Evolutionary conservation across 2,329 filamentous ascomycete genomes (phyloP).

Genomic region (Penicillium sp.): DNA sequence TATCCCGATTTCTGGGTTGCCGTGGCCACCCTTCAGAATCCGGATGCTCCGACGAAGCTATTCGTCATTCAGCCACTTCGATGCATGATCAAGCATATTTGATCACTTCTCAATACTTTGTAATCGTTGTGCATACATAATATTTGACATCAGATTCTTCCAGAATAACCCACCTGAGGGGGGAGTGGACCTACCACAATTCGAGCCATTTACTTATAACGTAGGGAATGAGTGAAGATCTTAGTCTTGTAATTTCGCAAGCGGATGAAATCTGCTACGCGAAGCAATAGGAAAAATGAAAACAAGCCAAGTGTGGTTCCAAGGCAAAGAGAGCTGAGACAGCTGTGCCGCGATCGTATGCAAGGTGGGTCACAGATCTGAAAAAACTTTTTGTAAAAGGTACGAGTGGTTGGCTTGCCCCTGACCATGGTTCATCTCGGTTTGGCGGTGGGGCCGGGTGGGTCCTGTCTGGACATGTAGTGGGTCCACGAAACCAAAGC

Average conservation of each 20-base stretch:
- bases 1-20: neutral
- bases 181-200: neutral
- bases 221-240: neutral
- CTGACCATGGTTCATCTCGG: neutral
- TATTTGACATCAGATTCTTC: neutral
- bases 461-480: neutral
- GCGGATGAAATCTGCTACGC: neutral
- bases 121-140: too few relatives aligned
- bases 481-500: neutral
- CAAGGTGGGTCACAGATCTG: neutral
- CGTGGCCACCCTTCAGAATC: neutral
- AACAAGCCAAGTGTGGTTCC: neutral
- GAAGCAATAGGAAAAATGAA: neutral
- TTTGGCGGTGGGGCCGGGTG: neutral
- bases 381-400: neutral
- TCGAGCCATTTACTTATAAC: neutral
- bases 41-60: too few relatives aligned
- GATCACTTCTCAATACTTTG: too few relatives aligned
- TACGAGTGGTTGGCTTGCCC: neutral
- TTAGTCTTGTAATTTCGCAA: neutral
- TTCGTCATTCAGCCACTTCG: too few relatives aligned
- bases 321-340: neutral
- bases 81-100: too few relatives aligned
- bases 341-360: neutral
- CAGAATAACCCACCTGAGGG: neutral